Percentiles rank a stretch among this genome's conserved stretches.
These are phyloP conservation scores for Amanita inopinata DNA, from an alignment of 768 basidiomycete species.

Conservation along the genomic window DNA sequence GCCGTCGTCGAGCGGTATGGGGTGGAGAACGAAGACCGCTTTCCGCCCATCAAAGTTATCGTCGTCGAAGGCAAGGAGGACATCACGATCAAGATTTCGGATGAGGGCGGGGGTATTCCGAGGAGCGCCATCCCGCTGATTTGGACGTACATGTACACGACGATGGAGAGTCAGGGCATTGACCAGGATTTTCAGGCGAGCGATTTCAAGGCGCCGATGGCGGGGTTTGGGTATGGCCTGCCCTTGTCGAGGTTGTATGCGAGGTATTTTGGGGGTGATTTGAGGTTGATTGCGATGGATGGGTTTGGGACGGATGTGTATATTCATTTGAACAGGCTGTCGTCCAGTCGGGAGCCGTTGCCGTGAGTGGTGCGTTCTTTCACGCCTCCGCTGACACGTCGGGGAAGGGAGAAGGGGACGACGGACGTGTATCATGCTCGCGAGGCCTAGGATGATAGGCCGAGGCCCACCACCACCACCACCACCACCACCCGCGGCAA, in stretches of 20 bases:
- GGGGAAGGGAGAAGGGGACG: no score
- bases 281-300: constrained; percentile 95
- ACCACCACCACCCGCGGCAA: no score
- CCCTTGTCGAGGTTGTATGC: constrained; percentile 93
- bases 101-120: constrained; percentile 94
- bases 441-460: no score
- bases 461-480: no score
- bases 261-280: constrained; percentile 89
- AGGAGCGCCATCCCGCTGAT: constrained; percentile 84
- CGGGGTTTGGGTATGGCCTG: constrained; percentile 90
- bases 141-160: constrained; percentile 99
- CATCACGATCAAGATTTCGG: constrained; percentile 97
- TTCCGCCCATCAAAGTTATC: constrained; percentile 88
- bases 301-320: constrained; percentile 96
- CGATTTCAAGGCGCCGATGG: constrained; percentile 97
- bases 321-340: constrained; percentile 81
- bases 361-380: no score
- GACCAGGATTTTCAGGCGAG: constrained; percentile 73
- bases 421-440: no score
- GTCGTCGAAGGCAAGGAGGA: constrained; percentile 98
- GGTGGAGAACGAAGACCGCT: constrained; percentile 63
- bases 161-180: constrained; percentile 64
- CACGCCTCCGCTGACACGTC: no score
- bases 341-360: constrained; percentile 73
- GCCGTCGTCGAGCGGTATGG: constrained; percentile 94